A percentile compares a stretch with the other conserved stretches of the same genome.
Evolutionary conservation across 2,329 filamentous ascomycete genomes (phyloP).

Genomic region (Cladosporium sp.): DNA sequence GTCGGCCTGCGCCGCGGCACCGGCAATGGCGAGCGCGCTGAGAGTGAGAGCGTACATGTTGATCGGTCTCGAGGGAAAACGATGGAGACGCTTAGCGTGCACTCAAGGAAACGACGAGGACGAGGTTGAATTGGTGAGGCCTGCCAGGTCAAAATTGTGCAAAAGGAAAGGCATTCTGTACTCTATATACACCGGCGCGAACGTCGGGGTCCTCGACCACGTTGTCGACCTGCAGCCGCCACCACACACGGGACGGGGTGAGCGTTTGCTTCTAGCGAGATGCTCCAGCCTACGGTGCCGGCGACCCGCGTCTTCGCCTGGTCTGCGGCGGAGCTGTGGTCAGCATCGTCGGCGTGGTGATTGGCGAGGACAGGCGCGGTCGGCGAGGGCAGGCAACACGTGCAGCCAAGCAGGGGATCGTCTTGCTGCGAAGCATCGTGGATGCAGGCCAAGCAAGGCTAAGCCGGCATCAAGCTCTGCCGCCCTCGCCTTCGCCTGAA

Average conservation of each 20-base stretch:
- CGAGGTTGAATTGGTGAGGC: no score
- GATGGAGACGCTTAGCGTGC: neutral
- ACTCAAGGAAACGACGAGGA: neutral
- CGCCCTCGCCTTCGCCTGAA: neutral
- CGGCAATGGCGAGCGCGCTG: conserved; percentile 24
- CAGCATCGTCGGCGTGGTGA: neutral
- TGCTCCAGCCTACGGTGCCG: neutral
- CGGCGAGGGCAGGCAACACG: neutral
- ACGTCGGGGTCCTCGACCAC: no score
- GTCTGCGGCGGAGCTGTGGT: neutral
- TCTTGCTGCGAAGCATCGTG: neutral
- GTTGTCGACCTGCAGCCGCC: no score
- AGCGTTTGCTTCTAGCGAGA: no score
- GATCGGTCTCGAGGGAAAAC: neutral
- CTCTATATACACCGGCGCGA: no score
- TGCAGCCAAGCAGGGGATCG: neutral
- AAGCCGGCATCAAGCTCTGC: conserved; percentile 4
- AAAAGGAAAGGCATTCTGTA: no score
- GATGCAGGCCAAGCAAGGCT: conserved; percentile 8
- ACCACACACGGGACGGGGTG: no score
- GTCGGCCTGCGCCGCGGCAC: conserved; percentile 24
- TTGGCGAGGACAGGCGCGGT: neutral
- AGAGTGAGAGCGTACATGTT: conserved; percentile 18
- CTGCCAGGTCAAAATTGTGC: no score
- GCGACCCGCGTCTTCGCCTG: conserved; percentile 5